Base-by-base conservation (phyloP, 2,329 filamentous ascomycete genomes). In the Neonectria sp. region DNA sequence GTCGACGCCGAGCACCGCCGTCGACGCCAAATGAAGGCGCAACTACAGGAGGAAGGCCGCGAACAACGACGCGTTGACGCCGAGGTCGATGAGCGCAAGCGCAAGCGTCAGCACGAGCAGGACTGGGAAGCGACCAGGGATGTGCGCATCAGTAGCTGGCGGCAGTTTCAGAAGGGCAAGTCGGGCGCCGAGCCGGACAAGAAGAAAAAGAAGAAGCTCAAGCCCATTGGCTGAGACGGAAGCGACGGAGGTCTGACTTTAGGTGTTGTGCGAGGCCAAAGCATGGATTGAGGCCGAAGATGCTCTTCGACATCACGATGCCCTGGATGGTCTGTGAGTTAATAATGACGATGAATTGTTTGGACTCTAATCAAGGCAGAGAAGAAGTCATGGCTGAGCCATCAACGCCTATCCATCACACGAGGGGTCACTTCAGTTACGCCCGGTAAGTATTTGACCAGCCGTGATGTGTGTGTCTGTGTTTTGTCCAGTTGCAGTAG, bases 81-180 rank as follows among this genome's bases (percentile, higher is more conserved):
- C 74, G 95, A 98, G 83, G 68, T 93, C 11, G 94, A 95, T 76
- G 89, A 88, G 73, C 86, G 93, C 76, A 95, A 95, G 84, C 88
- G 93, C 74, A 95, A 95, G 88, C 88, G 96, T 67, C 95, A 98
- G 78, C 94, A 96, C 80, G 95, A 98, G 72, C 91, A 96, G 83
- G 93, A 95, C 70, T 99, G 96, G 96, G 96, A 99, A 85, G 91
- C 93, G 77, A 97, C 93, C 29, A 86, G 96, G 53, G 96, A 99
- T 68, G 89, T 94, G 82, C 89, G 96, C 71, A 98, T 99, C 81
- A 93, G 91, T 71, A 97, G 93, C 80, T 99, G 96, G 96, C 89
- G 96, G 64, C 90, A 95, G 72, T 99, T 97, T 77, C 91, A 96
- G 80, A 96, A 97, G 83, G 89, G 88, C 68, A 90, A 88, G 81